These are phyloP conservation scores for Coccinonectria pachysandricola DNA, from an alignment of 2,329 filamentous ascomycete genomes.

Conservation along the genomic window DNA sequence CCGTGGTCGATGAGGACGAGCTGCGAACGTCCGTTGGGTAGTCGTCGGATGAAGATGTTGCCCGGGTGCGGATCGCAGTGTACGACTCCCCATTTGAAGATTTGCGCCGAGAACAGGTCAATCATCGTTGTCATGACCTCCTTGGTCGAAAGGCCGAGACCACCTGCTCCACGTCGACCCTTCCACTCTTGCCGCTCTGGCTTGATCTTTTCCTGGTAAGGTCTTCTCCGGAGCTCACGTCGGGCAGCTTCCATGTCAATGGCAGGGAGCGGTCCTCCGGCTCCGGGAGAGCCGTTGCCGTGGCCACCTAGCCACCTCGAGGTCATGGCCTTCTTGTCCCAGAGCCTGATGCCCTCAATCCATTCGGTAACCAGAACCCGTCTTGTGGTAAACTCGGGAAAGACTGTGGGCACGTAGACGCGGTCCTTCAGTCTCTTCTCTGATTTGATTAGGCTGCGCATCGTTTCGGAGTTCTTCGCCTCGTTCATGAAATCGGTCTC, in stretches of 20 bases:
- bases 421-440: conserved; percentile 68
- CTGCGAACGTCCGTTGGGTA: conserved; percentile 73
- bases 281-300: conserved; percentile 67
- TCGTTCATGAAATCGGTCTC: conserved; percentile 95
- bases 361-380: conserved; percentile 91
- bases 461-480: conserved; percentile 75
- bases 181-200: conserved; percentile 72
- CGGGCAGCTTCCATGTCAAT: conserved; percentile 38
- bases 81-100: conserved; percentile 92
- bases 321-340: conserved; percentile 79
- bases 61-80: conserved; percentile 97
- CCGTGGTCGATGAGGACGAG: conserved; percentile 96
- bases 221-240: conserved; percentile 38
- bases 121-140: conserved; percentile 96
- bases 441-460: conserved; percentile 63
- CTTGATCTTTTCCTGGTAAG: conserved; percentile 55
- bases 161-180: conserved; percentile 61
- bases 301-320: conserved; percentile 69
- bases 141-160: conserved; percentile 70
- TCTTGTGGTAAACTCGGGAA: conserved; percentile 69
- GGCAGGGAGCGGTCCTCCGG: conserved; percentile 50
- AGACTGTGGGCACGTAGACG: conserved; percentile 82
- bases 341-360: conserved; percentile 89
- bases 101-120: conserved; percentile 92
- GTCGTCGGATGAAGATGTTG: conserved; percentile 88